Evolutionary conservation across 495 filamentous ascomycete species (phyloP).

Genomic region (Physcia stellaris): DNA sequence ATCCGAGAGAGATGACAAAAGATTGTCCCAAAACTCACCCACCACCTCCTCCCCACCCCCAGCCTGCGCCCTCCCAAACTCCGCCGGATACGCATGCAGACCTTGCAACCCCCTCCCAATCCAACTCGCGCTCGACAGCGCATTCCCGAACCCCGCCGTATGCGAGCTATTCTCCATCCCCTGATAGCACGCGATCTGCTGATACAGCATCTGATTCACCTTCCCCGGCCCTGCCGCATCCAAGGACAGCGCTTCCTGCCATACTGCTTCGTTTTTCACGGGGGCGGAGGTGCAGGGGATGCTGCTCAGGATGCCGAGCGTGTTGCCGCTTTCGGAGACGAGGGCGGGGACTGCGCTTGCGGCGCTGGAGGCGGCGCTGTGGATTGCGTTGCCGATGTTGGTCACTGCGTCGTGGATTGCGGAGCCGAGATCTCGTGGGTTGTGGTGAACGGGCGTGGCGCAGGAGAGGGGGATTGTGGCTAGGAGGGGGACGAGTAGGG

Average conservation of each 20-base stretch:
- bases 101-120: neutral
- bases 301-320: too few relatives aligned
- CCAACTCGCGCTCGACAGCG: neutral
- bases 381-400: too few relatives aligned
- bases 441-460: too few relatives aligned
- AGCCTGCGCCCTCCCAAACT: conserved; percentile 5
- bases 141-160: neutral
- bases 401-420: too few relatives aligned
- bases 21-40: neutral
- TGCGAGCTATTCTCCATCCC: neutral
- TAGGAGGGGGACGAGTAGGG: too few relatives aligned
- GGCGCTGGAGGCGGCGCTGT: too few relatives aligned
- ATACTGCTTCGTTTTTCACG: neutral
- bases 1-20: neutral
- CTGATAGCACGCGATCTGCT: neutral
- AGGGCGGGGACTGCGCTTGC: too few relatives aligned
- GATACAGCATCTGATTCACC: neutral
- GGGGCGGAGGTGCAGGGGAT: too few relatives aligned
- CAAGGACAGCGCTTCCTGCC: conserved; percentile 1
- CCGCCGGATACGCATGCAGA: neutral
- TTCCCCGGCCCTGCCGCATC: neutral
- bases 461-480: too few relatives aligned
- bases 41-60: neutral
- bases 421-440: too few relatives aligned
- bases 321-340: too few relatives aligned